Base-by-base conservation (phyloP, 2,329 filamentous ascomycete genomes). In the Talaromyces sp. region DNA sequence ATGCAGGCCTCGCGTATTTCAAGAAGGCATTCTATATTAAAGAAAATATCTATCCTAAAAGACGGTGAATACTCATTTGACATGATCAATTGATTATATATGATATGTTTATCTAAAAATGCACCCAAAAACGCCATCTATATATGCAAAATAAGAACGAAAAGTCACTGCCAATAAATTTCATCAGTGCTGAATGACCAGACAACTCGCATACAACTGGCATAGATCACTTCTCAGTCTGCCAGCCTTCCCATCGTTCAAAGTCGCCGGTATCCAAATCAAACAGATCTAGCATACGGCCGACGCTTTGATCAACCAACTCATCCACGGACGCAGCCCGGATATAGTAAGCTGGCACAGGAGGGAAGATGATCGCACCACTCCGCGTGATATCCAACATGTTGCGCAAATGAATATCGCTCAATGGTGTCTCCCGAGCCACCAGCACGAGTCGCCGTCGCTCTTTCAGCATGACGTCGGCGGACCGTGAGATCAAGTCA, bases 381-480 rank as follows among this genome's bases (percentile, higher is more conserved):
- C 49, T 54, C 2, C 56, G 63, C 1, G 70, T 70, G 1, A 78
- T 58, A 11, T 61, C 62, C 27, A 77, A 51, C 78, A 81, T 81
- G 52, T 80, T 80, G 1, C 70, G 51, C 30, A 69, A 40, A 52
- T 81, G 77, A 19, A 80, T 77, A n/a, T 74, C 72, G 51, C 73
- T 80, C 10, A 79, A 60, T 0, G 78, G 76, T 1, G 75, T 79
- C 58, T 80, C 78, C 1, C 78, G 60, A 4, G 69, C 71, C 0
- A 68, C 75, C 1, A 79, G 65, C 0, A 78, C 70, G 0, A 80
- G 58, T 42, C 64, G 62, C 14, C 74, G 52, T 1, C 72, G 51
- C 56, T 80, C 78, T 56, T 81, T 81, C 1, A 81, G 59, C 47
- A 66, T 73, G 1, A 81, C 77, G 52, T 77, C 77, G 2, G 77